A percentile compares a stretch with the other conserved stretches of the same genome.
These are phyloP conservation scores for Setaria italica DNA, from an alignment of 202 grass and related monocot species.

Conservation along the genomic window DNA sequence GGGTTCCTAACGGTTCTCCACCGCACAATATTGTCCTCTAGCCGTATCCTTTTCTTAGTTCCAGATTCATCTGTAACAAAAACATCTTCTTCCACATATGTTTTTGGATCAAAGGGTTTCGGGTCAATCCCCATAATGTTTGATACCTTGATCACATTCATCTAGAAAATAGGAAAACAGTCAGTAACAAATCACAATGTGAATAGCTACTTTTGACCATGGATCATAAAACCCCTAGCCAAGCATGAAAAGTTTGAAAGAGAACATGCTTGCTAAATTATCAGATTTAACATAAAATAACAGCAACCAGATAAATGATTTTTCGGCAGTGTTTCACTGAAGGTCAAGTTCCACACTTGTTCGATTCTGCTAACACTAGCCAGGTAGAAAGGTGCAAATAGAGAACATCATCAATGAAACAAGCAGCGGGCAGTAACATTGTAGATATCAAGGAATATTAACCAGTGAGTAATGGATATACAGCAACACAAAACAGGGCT, in stretches of 20 bases:
- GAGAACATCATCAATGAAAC: background rate
- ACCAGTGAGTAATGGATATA: background rate
- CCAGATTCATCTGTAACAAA: constrained; percentile 92
- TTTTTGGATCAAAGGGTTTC: constrained; percentile 91
- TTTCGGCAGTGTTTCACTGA: background rate
- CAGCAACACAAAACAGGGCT: background rate
- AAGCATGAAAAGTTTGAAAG: constrained; percentile 12
- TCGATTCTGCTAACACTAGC: constrained; percentile 26
- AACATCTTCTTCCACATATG: constrained; percentile 88
- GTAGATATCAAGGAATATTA: background rate
- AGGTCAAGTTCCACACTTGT: background rate
- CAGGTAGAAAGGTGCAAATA: constrained; percentile 15
- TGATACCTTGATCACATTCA: constrained; percentile 98
- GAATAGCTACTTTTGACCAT: background rate
- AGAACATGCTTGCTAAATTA: background rate
- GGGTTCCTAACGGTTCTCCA: constrained; percentile 86
- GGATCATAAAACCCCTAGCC: constrained; percentile 14
- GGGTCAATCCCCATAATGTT: constrained; percentile 98
- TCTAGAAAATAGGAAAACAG: constrained; percentile 67
- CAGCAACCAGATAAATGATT: background rate
- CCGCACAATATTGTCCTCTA: constrained; percentile 95
- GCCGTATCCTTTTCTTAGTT: constrained; percentile 83
- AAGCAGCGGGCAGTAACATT: constrained; percentile 3
- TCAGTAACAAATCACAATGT: constrained; percentile 13
- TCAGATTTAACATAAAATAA: constrained; percentile 3